Base-by-base conservation (phyloP, 768 basidiomycete genomes). In the Postia placenta region DNA sequence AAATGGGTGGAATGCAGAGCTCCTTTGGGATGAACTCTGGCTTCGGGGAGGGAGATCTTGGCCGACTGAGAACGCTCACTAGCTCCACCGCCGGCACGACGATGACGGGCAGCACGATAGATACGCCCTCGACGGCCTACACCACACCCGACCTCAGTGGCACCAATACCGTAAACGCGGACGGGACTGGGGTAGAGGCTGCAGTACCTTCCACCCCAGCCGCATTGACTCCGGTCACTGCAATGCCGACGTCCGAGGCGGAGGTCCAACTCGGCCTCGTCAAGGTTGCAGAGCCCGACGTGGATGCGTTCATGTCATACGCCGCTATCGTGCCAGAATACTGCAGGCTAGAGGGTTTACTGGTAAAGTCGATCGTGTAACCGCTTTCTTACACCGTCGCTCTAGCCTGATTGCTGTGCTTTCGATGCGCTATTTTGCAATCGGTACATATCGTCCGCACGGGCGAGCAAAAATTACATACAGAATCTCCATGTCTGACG, bases 271-370 rank as follows among this genome's bases (percentile, higher is more conserved):
- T 85, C 27, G 90, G 90, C 14, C 65, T 91, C 41, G 83, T 80
- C 26, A 90, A 89, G 65, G 83, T 92, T 5, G 88, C 90, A 0
- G 87, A 90, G 51, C 80, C 89, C 12, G 90, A 92, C 61, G 68
- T 80, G 46, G 90, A 92, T 64, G 83, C 88, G 48, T 90, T 90
- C 66, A 78, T 88, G 80, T 79, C 84, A 0, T 92, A 92, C 62
- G 87, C 88, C 17, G 80, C 87, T 28, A 85, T 91, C 61, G 84
- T 92, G 15, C 85, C 87, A 23, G 90, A 92, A 67, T 92, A 81
- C 64, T 81, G 78, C 69, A 72, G 90, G 36, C 66, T 92, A 55
- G 90, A 92, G 67, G 76, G 79, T 11, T 83, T 92, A 78, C 65
- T 91, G 44, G 76, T 83, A 56, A 90, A 88, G 58, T 68, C 68